Conservation (phyloP, 331 rosid genomes). For the Stylosanthes scabra region DNA sequence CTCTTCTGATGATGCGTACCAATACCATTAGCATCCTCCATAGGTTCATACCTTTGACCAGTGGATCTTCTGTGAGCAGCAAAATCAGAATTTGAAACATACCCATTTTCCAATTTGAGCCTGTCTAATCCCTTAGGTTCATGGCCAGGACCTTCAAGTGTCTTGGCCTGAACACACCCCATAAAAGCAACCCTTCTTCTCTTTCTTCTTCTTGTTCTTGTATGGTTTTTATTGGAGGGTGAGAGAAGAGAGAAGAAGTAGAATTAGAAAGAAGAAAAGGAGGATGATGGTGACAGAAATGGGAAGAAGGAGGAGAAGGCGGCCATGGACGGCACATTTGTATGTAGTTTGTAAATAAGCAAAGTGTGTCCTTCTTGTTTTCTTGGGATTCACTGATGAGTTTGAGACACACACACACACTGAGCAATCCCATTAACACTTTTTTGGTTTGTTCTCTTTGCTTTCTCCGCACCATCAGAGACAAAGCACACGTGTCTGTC, state of each 20-base stretch:
- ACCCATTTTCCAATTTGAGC: constrained; percentile 68
- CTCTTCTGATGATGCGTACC: background rate
- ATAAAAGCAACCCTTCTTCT: constrained; percentile 24
- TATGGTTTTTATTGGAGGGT: background rate
- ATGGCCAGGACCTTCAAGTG: constrained; percentile 43
- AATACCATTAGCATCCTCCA: constrained; percentile 16
- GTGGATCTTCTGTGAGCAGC: constrained; percentile 56
- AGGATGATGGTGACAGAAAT: constrained; percentile 24
- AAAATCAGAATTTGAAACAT: constrained; percentile 46
- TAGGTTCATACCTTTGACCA: constrained; percentile 42
- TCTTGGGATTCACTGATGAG: background rate
- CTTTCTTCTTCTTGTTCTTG: background rate
- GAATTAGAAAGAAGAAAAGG: background rate
- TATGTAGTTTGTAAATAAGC: too few relatives aligned
- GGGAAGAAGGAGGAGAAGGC: constrained; percentile 38
- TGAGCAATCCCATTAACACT: too few relatives aligned
- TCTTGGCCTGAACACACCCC: constrained; percentile 83
- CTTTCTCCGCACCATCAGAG: constrained; percentile 47
- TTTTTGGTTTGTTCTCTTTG: constrained; percentile 11
- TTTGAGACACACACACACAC: background rate
- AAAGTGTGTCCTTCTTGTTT: constrained; percentile 17
- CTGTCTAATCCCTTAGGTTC: constrained; percentile 45
- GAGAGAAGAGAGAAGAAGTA: background rate
- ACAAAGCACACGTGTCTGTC: constrained; percentile 32
- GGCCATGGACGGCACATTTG: constrained; percentile 82